phyloP scores from a whole-genome alignment of 192 early-diverging fungal genomes.

The Linnemannia zychae region DNA sequence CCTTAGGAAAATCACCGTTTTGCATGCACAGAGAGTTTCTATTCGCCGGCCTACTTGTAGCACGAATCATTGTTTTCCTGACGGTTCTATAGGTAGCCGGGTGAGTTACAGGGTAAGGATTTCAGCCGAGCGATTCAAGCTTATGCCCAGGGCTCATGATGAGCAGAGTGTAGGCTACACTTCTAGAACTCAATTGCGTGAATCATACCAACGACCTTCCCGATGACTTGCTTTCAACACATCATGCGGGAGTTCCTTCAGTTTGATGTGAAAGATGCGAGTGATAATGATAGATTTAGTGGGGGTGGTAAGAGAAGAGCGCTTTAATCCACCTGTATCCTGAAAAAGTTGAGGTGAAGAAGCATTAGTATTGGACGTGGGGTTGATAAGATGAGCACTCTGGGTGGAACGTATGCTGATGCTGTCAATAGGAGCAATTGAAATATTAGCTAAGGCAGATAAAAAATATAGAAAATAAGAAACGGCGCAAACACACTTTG shows the following conservation, averaged over 20 bases:
- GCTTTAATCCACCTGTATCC: no score
- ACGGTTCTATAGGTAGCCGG: constrained; percentile 34
- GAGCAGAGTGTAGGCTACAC: constrained; percentile 26
- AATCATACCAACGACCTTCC: constrained; percentile 19
- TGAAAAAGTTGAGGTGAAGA: no score
- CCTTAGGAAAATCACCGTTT: constrained; percentile 25
- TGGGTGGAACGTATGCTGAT: no score
- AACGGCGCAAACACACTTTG: no score
- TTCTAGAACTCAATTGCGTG: constrained; percentile 45
- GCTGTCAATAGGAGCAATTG: no score
- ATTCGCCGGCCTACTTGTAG: constrained; percentile 18
- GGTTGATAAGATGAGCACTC: no score
- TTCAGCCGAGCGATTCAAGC: constrained; percentile 39
- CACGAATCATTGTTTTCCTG: constrained; percentile 48
- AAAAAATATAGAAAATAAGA: no score
- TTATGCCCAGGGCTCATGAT: constrained; percentile 16
- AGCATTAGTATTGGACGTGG: no score
- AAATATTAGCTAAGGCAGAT: no score
- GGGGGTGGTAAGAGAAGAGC: no score
- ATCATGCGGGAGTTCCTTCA: constrained; percentile 23
- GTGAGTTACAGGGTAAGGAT: constrained; percentile 29
- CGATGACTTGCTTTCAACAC: constrained; percentile 17
- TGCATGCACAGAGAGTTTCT: constrained; percentile 39
- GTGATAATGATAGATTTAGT: no score
- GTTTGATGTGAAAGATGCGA: constrained; percentile 38